Conservation (phyloP, 1,139 yeast species). For the Kodamaea sp. region DNA sequence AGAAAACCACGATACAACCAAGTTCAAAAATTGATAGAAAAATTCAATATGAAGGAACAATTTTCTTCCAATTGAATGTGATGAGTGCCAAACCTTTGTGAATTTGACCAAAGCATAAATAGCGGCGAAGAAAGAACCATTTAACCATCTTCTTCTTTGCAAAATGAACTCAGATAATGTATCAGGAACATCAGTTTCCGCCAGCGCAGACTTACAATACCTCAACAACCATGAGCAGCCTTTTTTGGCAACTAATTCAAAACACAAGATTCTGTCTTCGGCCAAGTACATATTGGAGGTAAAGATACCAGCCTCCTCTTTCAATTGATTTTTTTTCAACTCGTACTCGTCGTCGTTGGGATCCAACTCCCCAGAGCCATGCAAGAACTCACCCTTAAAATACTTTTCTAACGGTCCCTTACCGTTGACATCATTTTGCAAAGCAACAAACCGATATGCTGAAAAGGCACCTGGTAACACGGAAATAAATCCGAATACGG, state of each 20-base stretch:
- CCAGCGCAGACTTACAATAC: constrained; percentile 48
- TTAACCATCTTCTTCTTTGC: constrained; percentile 54
- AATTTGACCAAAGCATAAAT: constrained; percentile 48
- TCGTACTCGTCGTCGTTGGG: constrained; percentile 49
- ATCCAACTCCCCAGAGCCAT: constrained; percentile 46
- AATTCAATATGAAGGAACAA: constrained; percentile 46
- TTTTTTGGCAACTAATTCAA: constrained; percentile 48
- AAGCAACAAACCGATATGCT: constrained; percentile 44
- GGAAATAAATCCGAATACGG: constrained; percentile 47
- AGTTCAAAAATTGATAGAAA: constrained; percentile 43
- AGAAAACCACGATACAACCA: constrained; percentile 74
- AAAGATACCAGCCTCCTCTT: constrained; percentile 51
- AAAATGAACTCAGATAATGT: constrained; percentile 46
- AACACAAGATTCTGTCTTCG: constrained; percentile 52
- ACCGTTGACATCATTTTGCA: constrained; percentile 45
- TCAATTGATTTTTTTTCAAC: constrained; percentile 38
- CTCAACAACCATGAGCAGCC: constrained; percentile 49
- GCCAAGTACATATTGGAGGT: constrained; percentile 54
- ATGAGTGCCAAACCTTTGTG: constrained; percentile 44
- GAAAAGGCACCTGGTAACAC: constrained; percentile 52
- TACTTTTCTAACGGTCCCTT: constrained; percentile 50
- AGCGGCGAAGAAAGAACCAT: constrained; percentile 53
- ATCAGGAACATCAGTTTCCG: constrained; percentile 54
- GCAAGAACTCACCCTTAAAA: constrained; percentile 51
- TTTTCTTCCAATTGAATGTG: constrained; percentile 45